Conservation (phyloP, 148 eudicot species). For the Amaranthus palmeri region DNA sequence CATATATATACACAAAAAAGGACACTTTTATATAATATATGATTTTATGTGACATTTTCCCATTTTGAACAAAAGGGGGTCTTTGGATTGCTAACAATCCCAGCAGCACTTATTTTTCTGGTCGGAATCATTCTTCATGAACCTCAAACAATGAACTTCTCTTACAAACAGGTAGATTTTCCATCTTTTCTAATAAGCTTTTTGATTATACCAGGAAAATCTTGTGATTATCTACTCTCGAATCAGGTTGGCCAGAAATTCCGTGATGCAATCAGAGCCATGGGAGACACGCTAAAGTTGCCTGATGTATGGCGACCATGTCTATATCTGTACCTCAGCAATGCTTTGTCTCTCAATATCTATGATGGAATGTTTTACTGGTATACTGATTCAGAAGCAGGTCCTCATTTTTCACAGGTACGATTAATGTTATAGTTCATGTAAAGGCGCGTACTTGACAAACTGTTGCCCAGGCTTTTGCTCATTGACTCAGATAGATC, state of each 20-base stretch:
- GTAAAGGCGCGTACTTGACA: neutral
- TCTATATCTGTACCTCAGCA: conserved; percentile 73
- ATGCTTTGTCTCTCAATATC: conserved; percentile 60
- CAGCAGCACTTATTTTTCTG: conserved; percentile 53
- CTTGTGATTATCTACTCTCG: neutral
- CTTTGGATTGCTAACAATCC: conserved; percentile 70
- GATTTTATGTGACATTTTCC: conserved; percentile 9
- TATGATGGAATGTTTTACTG: conserved; percentile 93
- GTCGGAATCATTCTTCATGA: conserved; percentile 75
- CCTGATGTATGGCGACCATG: conserved; percentile 93
- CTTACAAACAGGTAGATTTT: conserved; percentile 58
- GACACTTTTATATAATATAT: neutral
- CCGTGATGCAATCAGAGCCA: conserved; percentile 51
- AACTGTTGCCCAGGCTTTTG: neutral
- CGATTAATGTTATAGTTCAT: neutral
- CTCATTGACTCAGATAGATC: neutral
- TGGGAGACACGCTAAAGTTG: conserved; percentile 72
- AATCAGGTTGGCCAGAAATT: conserved; percentile 63
- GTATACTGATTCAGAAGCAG: conserved; percentile 69
- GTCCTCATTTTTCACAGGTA: conserved; percentile 86
- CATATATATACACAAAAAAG: neutral
- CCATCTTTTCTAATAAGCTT: neutral
- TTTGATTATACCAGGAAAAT: neutral
- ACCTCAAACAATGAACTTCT: conserved; percentile 37
- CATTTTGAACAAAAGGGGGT: conserved; percentile 53